Evolutionary conservation across 192 early-diverging fungal genomes (phyloP), one percentile per base, ranked within the genome.

Genomic region (Chytriomyces hyalinus): DNA sequence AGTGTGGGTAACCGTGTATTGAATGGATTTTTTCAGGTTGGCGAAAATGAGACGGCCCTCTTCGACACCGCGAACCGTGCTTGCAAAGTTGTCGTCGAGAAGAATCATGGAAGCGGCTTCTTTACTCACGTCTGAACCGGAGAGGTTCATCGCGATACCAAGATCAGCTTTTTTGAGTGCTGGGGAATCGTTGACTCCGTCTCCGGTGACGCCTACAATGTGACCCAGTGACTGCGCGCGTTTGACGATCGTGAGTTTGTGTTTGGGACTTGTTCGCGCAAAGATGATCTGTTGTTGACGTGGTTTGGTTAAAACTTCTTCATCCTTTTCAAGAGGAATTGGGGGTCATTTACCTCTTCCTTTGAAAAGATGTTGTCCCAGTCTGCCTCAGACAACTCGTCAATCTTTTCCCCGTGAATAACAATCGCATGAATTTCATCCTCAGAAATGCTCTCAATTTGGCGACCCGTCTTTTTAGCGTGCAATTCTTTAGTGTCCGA

Each of bases 71-170:
- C 86, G 81, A 57, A 99, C 92, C 57, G 93, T 93, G 9, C 94
- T 94, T 13, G 97, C 95, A 92, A 99, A 99, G 89, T 99, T 98
- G 83, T 99, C 95, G 82, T 99, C 96, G 49, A 99, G 81, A 65
- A 99, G 84, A 79, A 99, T 96, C 97, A 99, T 99, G 62, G 95
- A 87, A 24, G 97, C 97, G 36, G 87, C 86, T 77, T 69, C 65
- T 46, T 79, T 75, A 49, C 73, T 75, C 28, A 98, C 96, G 81
- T 99, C 97, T 3, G 93, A 94, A 51, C 96, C 97, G 59, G 93
- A 93, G 47, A 91, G 80, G 86, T 97, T 96, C 97, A 99, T 99
- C 24, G 97, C 92, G 82, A 99, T 98, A 69, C 97, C 97, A 67
- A 99, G 81, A 83, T 99, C 95, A 1, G 96, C 96, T 86, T 96